phyloP scores from a whole-genome alignment of 345 rosid species.

The Populus alba region DNA sequence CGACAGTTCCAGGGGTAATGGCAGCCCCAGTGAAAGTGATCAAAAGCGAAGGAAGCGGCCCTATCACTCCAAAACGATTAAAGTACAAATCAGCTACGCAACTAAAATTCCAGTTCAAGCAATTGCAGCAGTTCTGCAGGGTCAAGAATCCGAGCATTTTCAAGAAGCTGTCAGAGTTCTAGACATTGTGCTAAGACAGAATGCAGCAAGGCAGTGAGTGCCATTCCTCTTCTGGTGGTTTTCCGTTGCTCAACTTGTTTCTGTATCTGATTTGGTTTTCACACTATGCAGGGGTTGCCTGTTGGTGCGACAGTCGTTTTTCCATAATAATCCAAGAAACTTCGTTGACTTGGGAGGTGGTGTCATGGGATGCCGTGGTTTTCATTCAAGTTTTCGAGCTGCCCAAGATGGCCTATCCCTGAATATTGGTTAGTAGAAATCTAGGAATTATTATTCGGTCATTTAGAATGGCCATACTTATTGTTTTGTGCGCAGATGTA shows the following conservation, averaged over 20 bases:
- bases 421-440: slow-evolving; percentile 22
- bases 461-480: not conserved
- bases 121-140: slow-evolving; percentile 19
- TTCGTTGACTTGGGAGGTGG: slow-evolving; percentile 23
- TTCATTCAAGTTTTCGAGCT: slow-evolving; percentile 32
- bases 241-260: too few species aligned
- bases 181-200: slow-evolving; percentile 21
- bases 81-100: slow-evolving; percentile 26
- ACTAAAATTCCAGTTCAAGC: slow-evolving; percentile 28
- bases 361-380: slow-evolving; percentile 25
- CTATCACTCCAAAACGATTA: slow-evolving; percentile 6
- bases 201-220: slow-evolving; percentile 23
- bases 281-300: slow-evolving; percentile 30
- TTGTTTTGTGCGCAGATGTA: slow-evolving; percentile 18
- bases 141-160: slow-evolving; percentile 17
- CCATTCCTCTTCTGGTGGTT: not conserved
- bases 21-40: slow-evolving; percentile 9
- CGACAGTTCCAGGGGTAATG: not conserved
- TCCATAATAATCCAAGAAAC: slow-evolving; percentile 25
- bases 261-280: not conserved
- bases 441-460: not conserved
- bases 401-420: slow-evolving; percentile 26
- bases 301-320: slow-evolving; percentile 30
- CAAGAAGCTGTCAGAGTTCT: slow-evolving; percentile 32
- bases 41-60: slow-evolving; percentile 17